phyloP scores from a whole-genome alignment of 1,284 basidiomycete genomes.

The Ceratobasidium sp. region DNA sequence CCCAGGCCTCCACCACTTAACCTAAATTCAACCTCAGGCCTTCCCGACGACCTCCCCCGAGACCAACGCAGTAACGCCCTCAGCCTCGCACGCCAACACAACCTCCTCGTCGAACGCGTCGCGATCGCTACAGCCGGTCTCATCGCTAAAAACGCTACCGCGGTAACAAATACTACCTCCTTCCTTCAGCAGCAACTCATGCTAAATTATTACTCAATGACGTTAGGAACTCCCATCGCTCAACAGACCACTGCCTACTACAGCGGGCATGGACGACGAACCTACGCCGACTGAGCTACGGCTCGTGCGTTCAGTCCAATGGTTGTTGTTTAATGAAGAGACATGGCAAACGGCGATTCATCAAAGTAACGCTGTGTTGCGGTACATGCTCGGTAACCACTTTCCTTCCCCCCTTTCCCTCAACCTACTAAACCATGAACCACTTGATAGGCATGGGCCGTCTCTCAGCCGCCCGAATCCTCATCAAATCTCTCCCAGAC shows the following conservation, averaged over 20 bases:
- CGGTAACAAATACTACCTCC: background rate
- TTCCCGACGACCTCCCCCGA: constrained; percentile 6
- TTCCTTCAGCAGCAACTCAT: constrained; percentile 18
- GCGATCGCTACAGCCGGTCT: constrained; percentile 86
- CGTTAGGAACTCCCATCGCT: constrained; percentile 62
- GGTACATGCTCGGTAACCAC: constrained; percentile 85
- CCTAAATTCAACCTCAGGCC: constrained; percentile 13
- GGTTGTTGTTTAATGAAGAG: constrained; percentile 85
- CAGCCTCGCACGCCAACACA: constrained; percentile 83
- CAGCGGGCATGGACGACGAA: constrained; percentile 54
- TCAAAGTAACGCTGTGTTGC: constrained; percentile 86
- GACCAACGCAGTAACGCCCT: constrained; percentile 79
- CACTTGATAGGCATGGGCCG: constrained; percentile 77
- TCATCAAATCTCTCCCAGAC: constrained; percentile 76
- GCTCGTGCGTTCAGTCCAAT: constrained; percentile 91
- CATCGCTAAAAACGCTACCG: constrained; percentile 73
- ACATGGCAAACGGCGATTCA: constrained; percentile 85
- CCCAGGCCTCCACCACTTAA: too few relatives aligned
- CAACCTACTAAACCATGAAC: constrained; percentile 26
- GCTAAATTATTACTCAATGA: background rate
- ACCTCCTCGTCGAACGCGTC: constrained; percentile 85
- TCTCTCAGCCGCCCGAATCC: constrained; percentile 75
- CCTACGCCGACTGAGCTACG: constrained; percentile 69
- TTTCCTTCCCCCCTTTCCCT: constrained; percentile 52
- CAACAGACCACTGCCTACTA: constrained; percentile 72